phyloP scores from a whole-genome alignment of 202 grass and related monocot species.

The Carex arenaria region DNA sequence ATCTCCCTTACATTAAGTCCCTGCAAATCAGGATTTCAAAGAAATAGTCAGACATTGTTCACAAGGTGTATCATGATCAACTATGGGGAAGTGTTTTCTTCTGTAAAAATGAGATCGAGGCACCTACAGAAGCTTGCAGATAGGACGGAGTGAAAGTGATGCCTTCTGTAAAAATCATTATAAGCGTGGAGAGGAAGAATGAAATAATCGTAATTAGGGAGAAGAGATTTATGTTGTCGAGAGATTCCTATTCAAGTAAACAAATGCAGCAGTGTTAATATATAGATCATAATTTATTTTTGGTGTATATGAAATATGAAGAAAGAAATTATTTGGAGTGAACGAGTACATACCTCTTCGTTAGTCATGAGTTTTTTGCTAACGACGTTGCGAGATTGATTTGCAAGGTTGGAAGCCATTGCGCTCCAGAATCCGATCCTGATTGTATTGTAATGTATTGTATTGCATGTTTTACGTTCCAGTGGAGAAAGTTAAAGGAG shows the following conservation, averaged over 20 bases:
- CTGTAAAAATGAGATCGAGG: background rate
- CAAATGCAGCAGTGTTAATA: background rate
- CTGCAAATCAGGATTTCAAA: conserved; percentile 26
- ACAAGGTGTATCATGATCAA: background rate
- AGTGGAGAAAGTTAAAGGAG: conserved; percentile 11
- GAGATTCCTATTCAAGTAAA: conserved; percentile 41
- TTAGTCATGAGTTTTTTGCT: conserved; percentile 71
- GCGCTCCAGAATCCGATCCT: conserved; percentile 97
- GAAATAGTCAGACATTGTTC: background rate
- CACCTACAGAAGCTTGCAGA: conserved; percentile 58
- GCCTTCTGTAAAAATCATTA: conserved; percentile 59
- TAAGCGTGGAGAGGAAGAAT: conserved; percentile 52
- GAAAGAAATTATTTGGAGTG: background rate
- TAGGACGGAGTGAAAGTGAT: conserved; percentile 73
- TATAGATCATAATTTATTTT: background rate
- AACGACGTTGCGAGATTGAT: conserved; percentile 91
- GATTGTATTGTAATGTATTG: background rate
- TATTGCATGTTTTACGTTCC: background rate
- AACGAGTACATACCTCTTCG: conserved; percentile 35
- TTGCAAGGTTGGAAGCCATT: conserved; percentile 84
- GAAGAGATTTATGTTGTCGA: conserved; percentile 89
- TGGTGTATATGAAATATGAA: background rate
- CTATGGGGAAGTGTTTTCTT: background rate
- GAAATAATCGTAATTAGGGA: conserved; percentile 71
- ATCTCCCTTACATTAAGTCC: conserved; percentile 66